Conservation (phyloP, 2,329 filamentous ascomycete species). For the Ceratocystis ficicola region DNA sequence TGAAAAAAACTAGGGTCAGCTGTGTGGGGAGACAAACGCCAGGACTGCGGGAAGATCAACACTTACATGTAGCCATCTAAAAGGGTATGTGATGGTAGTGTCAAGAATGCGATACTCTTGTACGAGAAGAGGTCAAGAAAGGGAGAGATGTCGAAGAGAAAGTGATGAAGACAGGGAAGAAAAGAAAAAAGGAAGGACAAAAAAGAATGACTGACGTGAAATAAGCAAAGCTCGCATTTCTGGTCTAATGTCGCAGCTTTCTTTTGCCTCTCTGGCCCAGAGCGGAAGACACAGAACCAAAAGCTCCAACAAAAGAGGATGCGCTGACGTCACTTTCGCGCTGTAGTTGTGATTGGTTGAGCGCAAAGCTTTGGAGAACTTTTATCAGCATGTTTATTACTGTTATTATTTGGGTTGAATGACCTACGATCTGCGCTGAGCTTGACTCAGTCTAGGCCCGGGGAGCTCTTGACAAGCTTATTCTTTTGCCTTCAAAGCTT, state of each 20-base stretch:
- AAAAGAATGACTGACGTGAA: neutral
- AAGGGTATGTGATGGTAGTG: neutral
- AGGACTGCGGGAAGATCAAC: neutral
- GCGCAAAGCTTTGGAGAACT: slow-evolving; percentile 5
- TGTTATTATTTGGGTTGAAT: neutral
- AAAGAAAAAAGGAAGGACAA: neutral
- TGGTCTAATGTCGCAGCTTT: neutral
- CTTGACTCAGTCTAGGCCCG: neutral
- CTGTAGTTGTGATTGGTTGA: slow-evolving; percentile 18
- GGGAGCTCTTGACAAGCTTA: neutral
- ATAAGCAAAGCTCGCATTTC: neutral
- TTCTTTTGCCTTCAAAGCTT: neutral
- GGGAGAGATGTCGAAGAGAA: neutral
- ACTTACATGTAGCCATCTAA: slow-evolving; percentile 11
- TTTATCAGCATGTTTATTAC: neutral
- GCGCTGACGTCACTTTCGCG: slow-evolving; percentile 3
- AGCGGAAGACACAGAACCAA: slow-evolving; percentile 3
- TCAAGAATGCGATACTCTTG: neutral
- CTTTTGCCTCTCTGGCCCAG: slow-evolving; percentile 11
- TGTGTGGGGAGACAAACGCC: neutral
- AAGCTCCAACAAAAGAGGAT: slow-evolving; percentile 6
- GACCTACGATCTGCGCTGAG: neutral
- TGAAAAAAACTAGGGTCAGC: neutral
- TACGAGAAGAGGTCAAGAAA: neutral
- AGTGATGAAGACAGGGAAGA: neutral